Conservation (phyloP, 2,329 filamentous ascomycete species). For the Penicillium rolfsii region DNA sequence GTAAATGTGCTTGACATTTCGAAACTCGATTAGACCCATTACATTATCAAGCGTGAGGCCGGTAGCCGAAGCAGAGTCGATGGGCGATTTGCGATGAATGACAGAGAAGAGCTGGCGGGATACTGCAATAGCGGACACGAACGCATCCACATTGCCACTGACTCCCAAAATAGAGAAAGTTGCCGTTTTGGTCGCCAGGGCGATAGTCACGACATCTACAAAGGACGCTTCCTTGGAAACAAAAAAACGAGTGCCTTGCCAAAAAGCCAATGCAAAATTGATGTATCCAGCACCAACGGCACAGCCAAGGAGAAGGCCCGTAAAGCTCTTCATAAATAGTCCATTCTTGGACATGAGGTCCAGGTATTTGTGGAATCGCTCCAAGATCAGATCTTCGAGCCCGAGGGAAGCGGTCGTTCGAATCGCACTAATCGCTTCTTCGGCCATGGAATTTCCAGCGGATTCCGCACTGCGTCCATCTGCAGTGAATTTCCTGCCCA, state of each 20-base stretch:
- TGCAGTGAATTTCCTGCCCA: slow-evolving; percentile 34
- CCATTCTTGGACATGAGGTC: not conserved
- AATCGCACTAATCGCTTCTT: slow-evolving; percentile 92
- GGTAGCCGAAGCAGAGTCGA: slow-evolving; percentile 72
- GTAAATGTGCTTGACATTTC: slow-evolving; percentile 87
- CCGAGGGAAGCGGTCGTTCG: slow-evolving; percentile 87
- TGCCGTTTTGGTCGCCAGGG: slow-evolving; percentile 82
- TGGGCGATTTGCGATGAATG: slow-evolving; percentile 82
- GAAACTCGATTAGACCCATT: slow-evolving; percentile 78
- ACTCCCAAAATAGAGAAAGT: slow-evolving; percentile 89
- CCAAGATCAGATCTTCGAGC: slow-evolving; percentile 37
- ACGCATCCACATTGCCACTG: slow-evolving; percentile 81
- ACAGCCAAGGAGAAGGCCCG: slow-evolving; percentile 77
- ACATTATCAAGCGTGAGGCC: slow-evolving; percentile 75
- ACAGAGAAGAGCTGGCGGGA: slow-evolving; percentile 90
- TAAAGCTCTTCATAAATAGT: slow-evolving; percentile 79
- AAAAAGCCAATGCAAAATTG: slow-evolving; percentile 86
- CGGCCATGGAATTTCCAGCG: slow-evolving; percentile 80
- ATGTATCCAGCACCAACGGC: slow-evolving; percentile 85
- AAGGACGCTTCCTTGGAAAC: slow-evolving; percentile 67
- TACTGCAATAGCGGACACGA: slow-evolving; percentile 79
- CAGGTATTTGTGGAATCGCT: not conserved
- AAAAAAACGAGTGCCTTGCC: slow-evolving; percentile 79
- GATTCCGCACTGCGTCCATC: slow-evolving; percentile 60
- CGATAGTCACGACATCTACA: slow-evolving; percentile 75